Conservation (phyloP, 106 monocot species). For the Acorus gramineus region DNA sequence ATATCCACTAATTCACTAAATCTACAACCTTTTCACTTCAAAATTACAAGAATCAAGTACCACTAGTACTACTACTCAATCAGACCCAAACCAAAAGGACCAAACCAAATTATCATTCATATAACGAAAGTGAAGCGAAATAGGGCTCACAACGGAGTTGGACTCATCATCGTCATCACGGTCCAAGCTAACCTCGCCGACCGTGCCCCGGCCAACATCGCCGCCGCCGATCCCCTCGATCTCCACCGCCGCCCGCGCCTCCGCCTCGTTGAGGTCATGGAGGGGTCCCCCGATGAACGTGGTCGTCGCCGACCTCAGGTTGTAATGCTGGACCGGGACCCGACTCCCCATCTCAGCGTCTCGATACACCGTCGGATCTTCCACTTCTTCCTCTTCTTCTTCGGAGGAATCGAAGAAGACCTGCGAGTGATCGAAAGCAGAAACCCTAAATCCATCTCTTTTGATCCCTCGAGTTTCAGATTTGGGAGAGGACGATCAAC, state of each 20-base stretch:
- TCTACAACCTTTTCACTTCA: too few species aligned
- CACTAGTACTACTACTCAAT: too few species aligned
- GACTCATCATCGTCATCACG: slow-evolving; percentile 49
- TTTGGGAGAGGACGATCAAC: background rate
- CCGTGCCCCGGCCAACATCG: slow-evolving; percentile 41
- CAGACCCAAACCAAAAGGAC: background rate
- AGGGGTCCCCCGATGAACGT: slow-evolving; percentile 47
- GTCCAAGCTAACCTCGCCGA: slow-evolving; percentile 69
- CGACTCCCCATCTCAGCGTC: slow-evolving; percentile 33
- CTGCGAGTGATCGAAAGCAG: slow-evolving; percentile 3
- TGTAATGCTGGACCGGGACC: slow-evolving; percentile 54
- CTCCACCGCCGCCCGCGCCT: slow-evolving; percentile 29
- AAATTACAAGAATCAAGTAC: too few species aligned
- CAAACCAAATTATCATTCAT: background rate
- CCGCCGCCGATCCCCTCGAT: slow-evolving; percentile 74
- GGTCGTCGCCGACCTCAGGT: slow-evolving; percentile 18
- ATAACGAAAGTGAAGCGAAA: background rate
- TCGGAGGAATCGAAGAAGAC: background rate
- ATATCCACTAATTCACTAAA: too few species aligned
- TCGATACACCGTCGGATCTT: background rate
- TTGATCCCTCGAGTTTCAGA: too few species aligned
- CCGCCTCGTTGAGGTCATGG: slow-evolving; percentile 71
- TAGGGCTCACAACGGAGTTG: slow-evolving; percentile 46
- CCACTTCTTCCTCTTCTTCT: background rate
- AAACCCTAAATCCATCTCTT: slow-evolving; percentile 19